Percentiles rank a stretch among this genome's conserved stretches.
Conservation (phyloP, 805 yeast genomes). For the Candida glaebosa region DNA sequence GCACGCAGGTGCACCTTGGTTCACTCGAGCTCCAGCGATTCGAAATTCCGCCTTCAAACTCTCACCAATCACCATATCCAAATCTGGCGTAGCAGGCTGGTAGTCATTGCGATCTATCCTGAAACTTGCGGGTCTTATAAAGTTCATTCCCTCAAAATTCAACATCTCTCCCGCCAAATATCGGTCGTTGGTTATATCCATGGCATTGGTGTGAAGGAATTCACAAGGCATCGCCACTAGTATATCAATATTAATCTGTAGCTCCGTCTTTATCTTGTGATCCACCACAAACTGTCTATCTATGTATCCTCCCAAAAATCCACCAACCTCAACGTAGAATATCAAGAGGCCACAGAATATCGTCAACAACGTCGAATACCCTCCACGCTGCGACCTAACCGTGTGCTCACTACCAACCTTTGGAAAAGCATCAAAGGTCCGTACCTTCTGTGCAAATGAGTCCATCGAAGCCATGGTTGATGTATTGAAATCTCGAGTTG, state of each 20-base stretch:
- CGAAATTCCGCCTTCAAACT: conserved; percentile 65
- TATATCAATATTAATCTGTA: conserved; percentile 74
- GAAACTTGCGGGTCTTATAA: conserved; percentile 51
- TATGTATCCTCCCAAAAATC: conserved; percentile 75
- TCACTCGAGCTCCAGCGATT: conserved; percentile 34
- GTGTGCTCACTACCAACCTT: conserved; percentile 52
- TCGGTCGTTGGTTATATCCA: conserved; percentile 75
- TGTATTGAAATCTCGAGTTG: neutral
- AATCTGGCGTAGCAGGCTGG: conserved; percentile 53
- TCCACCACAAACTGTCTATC: conserved; percentile 80
- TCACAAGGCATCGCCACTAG: conserved; percentile 84
- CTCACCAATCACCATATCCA: conserved; percentile 64
- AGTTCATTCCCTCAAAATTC: conserved; percentile 61
- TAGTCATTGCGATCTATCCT: conserved; percentile 44
- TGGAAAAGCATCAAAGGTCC: conserved; percentile 46
- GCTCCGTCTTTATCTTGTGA: conserved; percentile 48
- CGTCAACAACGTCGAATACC: conserved; percentile 64
- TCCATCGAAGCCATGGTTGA: conserved; percentile 24
- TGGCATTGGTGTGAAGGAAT: conserved; percentile 66
- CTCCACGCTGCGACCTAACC: conserved; percentile 75
- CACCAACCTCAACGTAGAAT: conserved; percentile 82
- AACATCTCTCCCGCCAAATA: conserved; percentile 75
- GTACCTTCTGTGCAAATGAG: conserved; percentile 34
- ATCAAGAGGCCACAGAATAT: conserved; percentile 61
- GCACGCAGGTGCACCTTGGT: conserved; percentile 73